Percentiles rank a stretch among this genome's conserved stretches.
These are phyloP conservation scores for Aspergillus steynii DNA, from an alignment of 495 filamentous ascomycete species.

Conservation along the genomic window DNA sequence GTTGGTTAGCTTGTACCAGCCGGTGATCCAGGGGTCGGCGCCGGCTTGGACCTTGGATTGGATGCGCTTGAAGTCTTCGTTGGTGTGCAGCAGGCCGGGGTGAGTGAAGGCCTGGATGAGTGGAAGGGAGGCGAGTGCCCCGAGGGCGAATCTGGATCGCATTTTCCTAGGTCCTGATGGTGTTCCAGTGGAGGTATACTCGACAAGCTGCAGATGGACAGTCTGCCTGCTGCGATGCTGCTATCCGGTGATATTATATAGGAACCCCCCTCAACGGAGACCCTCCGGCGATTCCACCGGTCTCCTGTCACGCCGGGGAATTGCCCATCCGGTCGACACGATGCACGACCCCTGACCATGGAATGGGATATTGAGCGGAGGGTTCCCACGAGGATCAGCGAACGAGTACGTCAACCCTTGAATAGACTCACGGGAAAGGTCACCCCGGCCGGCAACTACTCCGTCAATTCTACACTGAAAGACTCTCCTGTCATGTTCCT, in stretches of 20 bases:
- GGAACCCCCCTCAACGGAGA: background rate
- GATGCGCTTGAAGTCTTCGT: constrained; percentile 37
- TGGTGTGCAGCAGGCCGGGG: constrained; percentile 42
- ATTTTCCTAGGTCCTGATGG: background rate
- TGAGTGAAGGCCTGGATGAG: constrained; percentile 23
- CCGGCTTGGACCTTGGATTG: constrained; percentile 25
- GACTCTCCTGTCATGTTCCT: background rate
- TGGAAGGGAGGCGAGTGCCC: background rate
- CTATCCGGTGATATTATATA: background rate
- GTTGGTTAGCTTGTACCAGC: constrained; percentile 32
- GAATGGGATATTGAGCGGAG: background rate
- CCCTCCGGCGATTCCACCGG: background rate
- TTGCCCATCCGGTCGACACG: background rate
- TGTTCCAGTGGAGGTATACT: background rate
- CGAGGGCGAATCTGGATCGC: background rate
- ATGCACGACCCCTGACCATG: background rate
- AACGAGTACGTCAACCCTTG: background rate
- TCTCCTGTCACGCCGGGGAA: background rate
- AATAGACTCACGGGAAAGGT: background rate
- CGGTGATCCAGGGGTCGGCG: constrained; percentile 35
- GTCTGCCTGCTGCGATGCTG: too few species aligned
- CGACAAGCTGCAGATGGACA: too few species aligned
- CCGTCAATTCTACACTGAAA: background rate
- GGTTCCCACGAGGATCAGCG: background rate
- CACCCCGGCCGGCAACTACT: background rate